Evolutionary conservation across 2,329 filamentous ascomycete species (phyloP).

Genomic region (Graphilbum fragrans): DNA sequence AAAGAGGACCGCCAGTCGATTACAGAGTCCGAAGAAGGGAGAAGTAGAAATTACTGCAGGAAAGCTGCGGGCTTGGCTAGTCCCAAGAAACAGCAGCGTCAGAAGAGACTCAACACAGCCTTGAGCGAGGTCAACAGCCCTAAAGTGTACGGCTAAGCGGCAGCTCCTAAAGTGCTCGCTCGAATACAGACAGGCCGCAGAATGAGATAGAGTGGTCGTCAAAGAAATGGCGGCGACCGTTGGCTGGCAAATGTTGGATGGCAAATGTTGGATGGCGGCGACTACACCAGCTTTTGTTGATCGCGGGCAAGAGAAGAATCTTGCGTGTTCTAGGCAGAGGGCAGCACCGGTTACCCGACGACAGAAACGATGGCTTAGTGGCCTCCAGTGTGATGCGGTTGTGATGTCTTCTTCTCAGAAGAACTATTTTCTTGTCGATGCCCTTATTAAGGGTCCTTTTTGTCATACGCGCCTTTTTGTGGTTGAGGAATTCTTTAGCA

Average conservation of each 20-base stretch:
- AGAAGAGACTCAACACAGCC: not conserved
- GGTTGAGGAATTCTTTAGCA: too few species aligned
- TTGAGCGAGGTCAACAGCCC: not conserved
- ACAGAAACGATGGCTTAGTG: too few species aligned
- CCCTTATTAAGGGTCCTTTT: too few species aligned
- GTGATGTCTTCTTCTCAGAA: not conserved
- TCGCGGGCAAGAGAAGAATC: too few species aligned
- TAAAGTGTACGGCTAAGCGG: constrained; percentile 1
- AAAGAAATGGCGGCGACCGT: not conserved
- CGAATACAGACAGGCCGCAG: not conserved
- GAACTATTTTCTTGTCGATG: too few species aligned
- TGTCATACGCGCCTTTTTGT: too few species aligned
- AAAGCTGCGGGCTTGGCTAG: too few species aligned
- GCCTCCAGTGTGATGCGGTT: not conserved
- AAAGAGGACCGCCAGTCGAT: constrained; percentile 1
- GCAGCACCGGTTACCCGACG: too few species aligned
- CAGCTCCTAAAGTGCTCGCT: not conserved
- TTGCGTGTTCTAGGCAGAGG: too few species aligned
- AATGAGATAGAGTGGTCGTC: not conserved
- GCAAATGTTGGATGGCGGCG: not conserved
- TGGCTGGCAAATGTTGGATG: too few species aligned
- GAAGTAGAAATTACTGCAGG: constrained; percentile 14
- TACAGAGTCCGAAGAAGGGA: constrained; percentile 3
- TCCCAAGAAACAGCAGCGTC: not conserved
- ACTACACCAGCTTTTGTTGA: not conserved